phyloP scores from a whole-genome alignment of 805 yeast genomes.

The Blastobotrys attinorum region DNA sequence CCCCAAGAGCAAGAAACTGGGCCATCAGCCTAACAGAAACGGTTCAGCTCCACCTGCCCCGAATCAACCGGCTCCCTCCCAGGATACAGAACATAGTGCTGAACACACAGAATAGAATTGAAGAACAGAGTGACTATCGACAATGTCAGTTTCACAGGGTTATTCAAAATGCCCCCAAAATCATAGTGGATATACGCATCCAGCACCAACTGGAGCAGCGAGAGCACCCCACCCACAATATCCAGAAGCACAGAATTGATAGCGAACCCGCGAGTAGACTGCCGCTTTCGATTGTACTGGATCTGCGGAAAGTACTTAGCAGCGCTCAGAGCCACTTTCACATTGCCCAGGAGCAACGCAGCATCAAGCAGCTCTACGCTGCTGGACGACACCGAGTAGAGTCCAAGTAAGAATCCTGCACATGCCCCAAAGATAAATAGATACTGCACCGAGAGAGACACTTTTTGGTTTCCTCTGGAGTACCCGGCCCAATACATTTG shows the following conservation, averaged over 20 bases:
- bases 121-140: conserved; percentile 31
- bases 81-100: conserved; percentile 18
- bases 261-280: conserved; percentile 41
- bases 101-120: conserved; percentile 26
- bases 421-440: conserved; percentile 13
- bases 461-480: conserved; percentile 22
- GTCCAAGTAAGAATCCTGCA: conserved; percentile 18
- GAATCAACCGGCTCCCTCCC: no score
- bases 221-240: conserved; percentile 35
- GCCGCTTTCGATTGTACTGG: conserved; percentile 33
- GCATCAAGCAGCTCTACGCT: conserved; percentile 29
- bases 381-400: conserved; percentile 17
- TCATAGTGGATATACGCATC: conserved; percentile 33
- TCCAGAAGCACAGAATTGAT: conserved; percentile 35
- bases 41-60: no score
- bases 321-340: conserved; percentile 38
- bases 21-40: no score
- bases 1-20: no score
- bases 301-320: conserved; percentile 45
- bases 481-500: conserved; percentile 34
- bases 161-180: conserved; percentile 29
- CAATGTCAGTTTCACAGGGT: conserved; percentile 39
- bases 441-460: conserved; percentile 17
- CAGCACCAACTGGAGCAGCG: conserved; percentile 33
- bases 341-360: conserved; percentile 36